These are phyloP conservation scores for Nothophytophthora sp. DNA, from an alignment of 352 stramenopile genomes.

Conservation along the genomic window DNA sequence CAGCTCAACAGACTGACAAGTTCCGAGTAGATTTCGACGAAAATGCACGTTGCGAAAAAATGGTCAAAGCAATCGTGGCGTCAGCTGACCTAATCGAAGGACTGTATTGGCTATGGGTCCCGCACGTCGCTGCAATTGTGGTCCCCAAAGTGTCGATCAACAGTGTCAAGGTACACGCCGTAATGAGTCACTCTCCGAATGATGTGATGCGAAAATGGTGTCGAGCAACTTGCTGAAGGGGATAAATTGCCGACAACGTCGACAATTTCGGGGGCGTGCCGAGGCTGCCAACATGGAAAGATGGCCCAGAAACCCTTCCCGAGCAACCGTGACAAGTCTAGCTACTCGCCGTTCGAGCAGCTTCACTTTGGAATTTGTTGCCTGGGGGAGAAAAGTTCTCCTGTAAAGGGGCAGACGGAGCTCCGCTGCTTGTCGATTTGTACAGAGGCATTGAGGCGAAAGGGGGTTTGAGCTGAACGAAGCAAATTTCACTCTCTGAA, in stretches of 20 bases:
- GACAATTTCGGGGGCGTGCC: neutral
- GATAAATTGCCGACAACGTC: constrained; percentile 4
- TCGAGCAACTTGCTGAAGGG: constrained; percentile 7
- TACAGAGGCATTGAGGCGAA: no score
- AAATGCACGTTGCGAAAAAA: no score
- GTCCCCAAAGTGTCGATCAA: neutral
- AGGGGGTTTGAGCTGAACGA: no score
- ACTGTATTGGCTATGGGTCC: constrained; percentile 3
- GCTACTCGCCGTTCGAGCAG: constrained; percentile 9
- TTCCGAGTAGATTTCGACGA: neutral
- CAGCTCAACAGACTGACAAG: constrained; percentile 4
- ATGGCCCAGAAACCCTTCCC: constrained; percentile 22
- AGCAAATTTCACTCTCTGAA: no score
- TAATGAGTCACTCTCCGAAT: constrained; percentile 8
- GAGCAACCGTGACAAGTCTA: constrained; percentile 7
- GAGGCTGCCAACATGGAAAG: constrained; percentile 19
- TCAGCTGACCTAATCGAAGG: constrained; percentile 1
- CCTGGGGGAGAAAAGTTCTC: constrained; percentile 12
- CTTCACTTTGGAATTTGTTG: constrained; percentile 20
- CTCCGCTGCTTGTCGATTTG: no score
- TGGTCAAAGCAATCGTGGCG: constrained; percentile 2
- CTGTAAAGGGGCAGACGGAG: no score
- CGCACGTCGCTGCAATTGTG: neutral
- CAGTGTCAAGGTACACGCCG: constrained; percentile 6
- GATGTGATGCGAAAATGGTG: constrained; percentile 18